Evolutionary conservation across 805 yeast genomes (phyloP).

Genomic region (Cyberlindnera subsufficiens): DNA sequence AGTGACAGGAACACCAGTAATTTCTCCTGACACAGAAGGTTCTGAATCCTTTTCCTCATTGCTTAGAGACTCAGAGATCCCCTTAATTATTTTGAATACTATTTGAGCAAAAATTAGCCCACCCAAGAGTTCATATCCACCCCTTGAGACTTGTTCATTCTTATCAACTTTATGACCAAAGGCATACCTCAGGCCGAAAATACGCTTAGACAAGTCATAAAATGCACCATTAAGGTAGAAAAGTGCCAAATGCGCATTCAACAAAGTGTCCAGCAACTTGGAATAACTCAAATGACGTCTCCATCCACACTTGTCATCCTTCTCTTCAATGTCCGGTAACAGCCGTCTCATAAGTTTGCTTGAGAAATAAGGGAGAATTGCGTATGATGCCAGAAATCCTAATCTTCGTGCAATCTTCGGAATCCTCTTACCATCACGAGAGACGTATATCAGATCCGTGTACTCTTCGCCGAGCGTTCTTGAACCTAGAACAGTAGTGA

Average conservation of each 20-base stretch:
- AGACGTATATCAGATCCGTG: slow-evolving; percentile 70
- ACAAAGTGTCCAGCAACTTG: slow-evolving; percentile 42
- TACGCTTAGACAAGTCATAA: slow-evolving; percentile 69
- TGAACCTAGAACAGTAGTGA: slow-evolving; percentile 72
- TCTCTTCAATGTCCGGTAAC: slow-evolving; percentile 5
- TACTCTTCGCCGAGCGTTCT: slow-evolving; percentile 93
- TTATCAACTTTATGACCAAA: slow-evolving; percentile 55
- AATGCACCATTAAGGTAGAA: slow-evolving; percentile 82
- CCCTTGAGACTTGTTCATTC: slow-evolving; percentile 34
- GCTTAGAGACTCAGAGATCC: slow-evolving; percentile 1
- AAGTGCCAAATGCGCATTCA: slow-evolving; percentile 69
- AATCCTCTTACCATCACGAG: slow-evolving; percentile 42
- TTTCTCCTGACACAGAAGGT: neutral
- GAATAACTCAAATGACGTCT: slow-evolving; percentile 32
- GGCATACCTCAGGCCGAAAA: slow-evolving; percentile 77
- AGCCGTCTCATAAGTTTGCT: slow-evolving; percentile 23
- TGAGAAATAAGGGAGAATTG: slow-evolving; percentile 55
- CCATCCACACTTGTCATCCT: slow-evolving; percentile 12
- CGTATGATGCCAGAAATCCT: slow-evolving; percentile 54
- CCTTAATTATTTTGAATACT: slow-evolving; percentile 31
- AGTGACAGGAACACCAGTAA: neutral
- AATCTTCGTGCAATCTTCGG: slow-evolving; percentile 43
- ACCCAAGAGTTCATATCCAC: slow-evolving; percentile 76
- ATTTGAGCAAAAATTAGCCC: slow-evolving; percentile 50
- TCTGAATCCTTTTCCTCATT: neutral